Evolutionary conservation across 257 asterid species (phyloP), one percentile per base, ranked within the genome.

Genomic region (Solanum phureja): DNA sequence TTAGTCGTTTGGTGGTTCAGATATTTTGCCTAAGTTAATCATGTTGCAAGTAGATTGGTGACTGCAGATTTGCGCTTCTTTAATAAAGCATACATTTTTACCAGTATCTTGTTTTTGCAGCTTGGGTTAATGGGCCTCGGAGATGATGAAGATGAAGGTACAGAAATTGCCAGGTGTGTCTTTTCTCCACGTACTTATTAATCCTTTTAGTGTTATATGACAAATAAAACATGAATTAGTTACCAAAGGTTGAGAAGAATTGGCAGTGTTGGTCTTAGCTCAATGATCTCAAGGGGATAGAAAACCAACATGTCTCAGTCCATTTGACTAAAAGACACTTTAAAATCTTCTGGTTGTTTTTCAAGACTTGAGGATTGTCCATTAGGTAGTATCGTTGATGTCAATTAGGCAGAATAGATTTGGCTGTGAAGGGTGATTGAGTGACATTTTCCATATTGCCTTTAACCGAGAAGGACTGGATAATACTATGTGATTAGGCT

Each of bases 81-180:
- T 87, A 7, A 31, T 49, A 49, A 31, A 49, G 86, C 18, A 46
- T 82, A 85, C 58, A 27, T 86, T 88, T 49, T 46, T 85, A 13
- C 69, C 35, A 72, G 16, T 85, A n/a, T 84, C 7, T 71, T 87
- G 16, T 76, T 74, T 89, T 87, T 85, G 86, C 93, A 96, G 99
- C 94, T 96, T 90, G 98, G 90, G 86, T 85, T 92, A 87, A 84
- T 94, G 94, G 98, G 93, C 87, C 89, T 95, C n/a, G 94, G 92
- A 42, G 93, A 66, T 81, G 90, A 83, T 21, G 95, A 87, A 23
- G 94, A 87, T 74, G 98, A 92, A 71, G 89, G 87, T 86, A 88
- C 92, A 89, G 94, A 88, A 88, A 91, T 83, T 84, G 96, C 93
- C 83, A 95, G 96, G 99, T 97, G 60, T 2, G 24, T 27, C 88